Base-by-base conservation (phyloP, 2,329 filamentous ascomycete species). In the Juglanconis juglandina region DNA sequence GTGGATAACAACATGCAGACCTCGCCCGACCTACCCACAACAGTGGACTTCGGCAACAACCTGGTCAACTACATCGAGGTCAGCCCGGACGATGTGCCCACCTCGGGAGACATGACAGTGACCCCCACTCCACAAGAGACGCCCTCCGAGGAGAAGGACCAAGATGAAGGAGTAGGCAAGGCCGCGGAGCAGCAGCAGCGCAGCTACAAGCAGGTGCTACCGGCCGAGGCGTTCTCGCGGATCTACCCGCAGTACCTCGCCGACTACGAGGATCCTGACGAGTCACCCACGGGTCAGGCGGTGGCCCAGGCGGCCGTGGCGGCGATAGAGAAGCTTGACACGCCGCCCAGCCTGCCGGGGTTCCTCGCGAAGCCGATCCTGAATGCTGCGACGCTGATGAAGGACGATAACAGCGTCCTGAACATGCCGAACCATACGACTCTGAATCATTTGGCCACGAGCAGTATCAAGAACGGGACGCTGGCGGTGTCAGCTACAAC, bases 31-130 rank as follows among this genome's bases (percentile, higher is more conserved):
- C 81, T 97, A 58, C 94, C 95, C 13, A 98, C 95, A 0, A 96
- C 95, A 1, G 95, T 99, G 61, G 95, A 99, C 73, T 97, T 96
- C 73, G 96, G 92, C 65, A 98, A 98, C 77, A 96, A 96, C 71
- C 81, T 99, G 17, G 94, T 99, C 75, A 99, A 99, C 76, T 99
- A 98, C 73, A 91, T 99, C 70, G 95, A 99, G 77, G 90, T 98
- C 64, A 91, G 84, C 68, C 86, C 91, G 41, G 88, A 92, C 59
- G 89, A 93, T 69, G 75, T 87, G 35, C 79, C 80, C 10, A 70
- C 66, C 6, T 34, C 63, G 24, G 49, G 61, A 6, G 78, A 74
- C 11, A 64, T 68, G 14, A 64, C 71, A 2, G 61, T 66, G 3
- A 67, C 68, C 4, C 61, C 72, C 4, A 66, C 69, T 24, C 56